Evolutionary conservation across 2,329 filamentous ascomycete species (phyloP).

Genomic region (Pseudocercospora vitis): DNA sequence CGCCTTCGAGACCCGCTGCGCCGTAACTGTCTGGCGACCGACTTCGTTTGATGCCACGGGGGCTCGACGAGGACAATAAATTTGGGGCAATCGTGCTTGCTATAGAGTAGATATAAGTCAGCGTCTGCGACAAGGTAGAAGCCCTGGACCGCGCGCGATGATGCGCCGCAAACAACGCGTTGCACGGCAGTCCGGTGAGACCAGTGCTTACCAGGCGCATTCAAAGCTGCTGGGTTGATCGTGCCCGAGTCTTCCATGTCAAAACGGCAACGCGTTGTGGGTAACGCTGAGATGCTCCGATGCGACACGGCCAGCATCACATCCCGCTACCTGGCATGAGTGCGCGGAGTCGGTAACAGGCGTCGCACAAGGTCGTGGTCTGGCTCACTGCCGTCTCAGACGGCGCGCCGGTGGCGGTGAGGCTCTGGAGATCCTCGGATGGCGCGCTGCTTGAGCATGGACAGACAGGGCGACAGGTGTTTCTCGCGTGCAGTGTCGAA

Average conservation of each 20-base stretch:
- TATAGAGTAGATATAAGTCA: constrained; percentile 25
- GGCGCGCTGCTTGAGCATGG: constrained; percentile 24
- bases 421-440: constrained; percentile 31
- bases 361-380: constrained; percentile 29
- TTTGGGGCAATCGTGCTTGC: constrained; percentile 49
- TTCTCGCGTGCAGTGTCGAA: constrained; percentile 20
- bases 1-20: constrained; percentile 52
- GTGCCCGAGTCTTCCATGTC: constrained; percentile 74
- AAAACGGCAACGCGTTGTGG: constrained; percentile 33
- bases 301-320: constrained; percentile 42
- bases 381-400: constrained; percentile 26
- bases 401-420: constrained; percentile 34
- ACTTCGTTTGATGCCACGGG: constrained; percentile 76
- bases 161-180: constrained; percentile 21
- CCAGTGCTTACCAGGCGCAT: constrained; percentile 64
- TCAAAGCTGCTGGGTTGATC: constrained; percentile 86
- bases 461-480: constrained; percentile 12
- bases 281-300: constrained; percentile 32
- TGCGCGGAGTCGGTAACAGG: constrained; percentile 20
- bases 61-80: constrained; percentile 48
- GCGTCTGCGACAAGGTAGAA: constrained; percentile 14
- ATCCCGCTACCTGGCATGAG: constrained; percentile 34
- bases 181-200: constrained; percentile 21
- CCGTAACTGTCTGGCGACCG: constrained; percentile 68
- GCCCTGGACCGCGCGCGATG: background rate